Percentiles rank a stretch among this genome's conserved stretches.
Conservation (phyloP, 192 early-diverging fungal species). For the Coemansia sp. region DNA sequence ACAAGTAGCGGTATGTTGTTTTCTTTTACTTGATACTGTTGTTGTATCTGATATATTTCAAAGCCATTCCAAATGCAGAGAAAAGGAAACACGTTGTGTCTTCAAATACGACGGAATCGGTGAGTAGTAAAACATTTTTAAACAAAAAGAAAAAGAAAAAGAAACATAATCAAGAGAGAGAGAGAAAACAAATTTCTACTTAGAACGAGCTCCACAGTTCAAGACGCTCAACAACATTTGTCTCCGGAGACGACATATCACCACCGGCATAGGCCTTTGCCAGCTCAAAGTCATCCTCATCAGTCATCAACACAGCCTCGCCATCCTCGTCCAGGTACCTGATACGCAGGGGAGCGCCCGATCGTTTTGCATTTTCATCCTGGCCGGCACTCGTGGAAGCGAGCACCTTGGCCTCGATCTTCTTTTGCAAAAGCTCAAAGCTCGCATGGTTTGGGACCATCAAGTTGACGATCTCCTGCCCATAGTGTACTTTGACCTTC, state of each 20-base stretch:
- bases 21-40: too few relatives aligned
- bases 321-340: constrained; percentile 88
- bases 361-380: neutral
- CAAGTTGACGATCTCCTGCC: constrained; percentile 44
- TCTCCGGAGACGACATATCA: constrained; percentile 52
- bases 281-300: constrained; percentile 87
- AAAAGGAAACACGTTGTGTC: too few relatives aligned
- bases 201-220: constrained; percentile 60
- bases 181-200: neutral
- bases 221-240: constrained; percentile 57
- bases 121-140: too few relatives aligned
- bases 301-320: constrained; percentile 82
- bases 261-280: constrained; percentile 60
- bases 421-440: constrained; percentile 38
- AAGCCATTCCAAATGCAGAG: too few relatives aligned
- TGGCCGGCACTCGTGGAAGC: constrained; percentile 14
- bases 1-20: too few relatives aligned
- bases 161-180: neutral
- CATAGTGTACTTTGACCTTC: constrained; percentile 57
- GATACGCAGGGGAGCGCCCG: constrained; percentile 52
- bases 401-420: constrained; percentile 40
- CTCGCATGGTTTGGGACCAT: constrained; percentile 42
- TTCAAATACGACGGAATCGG: too few relatives aligned
- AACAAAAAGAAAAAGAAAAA: neutral
- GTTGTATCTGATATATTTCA: too few relatives aligned